Evolutionary conservation across 2,329 filamentous ascomycete genomes (phyloP).

Genomic region (Biscogniauxia mediterranea): DNA sequence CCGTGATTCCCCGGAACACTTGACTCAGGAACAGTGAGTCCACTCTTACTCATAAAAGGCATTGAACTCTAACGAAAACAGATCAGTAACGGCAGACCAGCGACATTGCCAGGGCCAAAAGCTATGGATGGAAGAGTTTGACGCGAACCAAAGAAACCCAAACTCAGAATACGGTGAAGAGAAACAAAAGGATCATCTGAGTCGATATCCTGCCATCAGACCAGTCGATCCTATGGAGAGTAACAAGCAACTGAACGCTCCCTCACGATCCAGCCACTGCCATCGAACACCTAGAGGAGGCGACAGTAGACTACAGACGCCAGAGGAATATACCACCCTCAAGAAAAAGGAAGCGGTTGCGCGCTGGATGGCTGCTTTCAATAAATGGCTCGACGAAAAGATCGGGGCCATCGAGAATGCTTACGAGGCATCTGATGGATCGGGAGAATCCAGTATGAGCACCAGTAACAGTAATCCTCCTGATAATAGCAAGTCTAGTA

Average conservation of each 20-base stretch:
- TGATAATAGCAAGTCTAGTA: conserved; percentile 13
- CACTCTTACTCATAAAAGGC: background rate
- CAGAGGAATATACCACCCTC: conserved; percentile 30
- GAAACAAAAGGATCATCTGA: conserved; percentile 16
- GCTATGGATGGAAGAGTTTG: conserved; percentile 21
- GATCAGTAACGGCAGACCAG: background rate
- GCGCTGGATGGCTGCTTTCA: conserved; percentile 28
- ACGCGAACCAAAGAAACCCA: conserved; percentile 19
- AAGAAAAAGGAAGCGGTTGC: conserved; percentile 27
- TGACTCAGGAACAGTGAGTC: conserved; percentile 9
- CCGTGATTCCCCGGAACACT: conserved; percentile 1
- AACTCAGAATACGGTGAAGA: conserved; percentile 19
- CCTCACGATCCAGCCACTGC: conserved; percentile 24
- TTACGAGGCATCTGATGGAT: conserved; percentile 27
- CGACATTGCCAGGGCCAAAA: conserved; percentile 13
- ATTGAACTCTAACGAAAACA: background rate
- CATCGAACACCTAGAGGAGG: conserved; percentile 18
- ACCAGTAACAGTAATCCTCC: conserved; percentile 7
- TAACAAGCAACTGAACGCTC: conserved; percentile 23
- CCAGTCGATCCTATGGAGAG: conserved; percentile 30
- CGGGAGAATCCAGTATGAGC: conserved; percentile 13
- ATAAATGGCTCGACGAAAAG: conserved; percentile 31
- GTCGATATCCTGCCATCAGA: conserved; percentile 9
- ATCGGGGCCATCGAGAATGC: conserved; percentile 30
- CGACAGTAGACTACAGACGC: conserved; percentile 21